A percentile compares a stretch with the other conserved stretches of the same genome.
phyloP scores from a whole-genome alignment of 1,139 yeast species.

The Kluyveromyces sp. region DNA sequence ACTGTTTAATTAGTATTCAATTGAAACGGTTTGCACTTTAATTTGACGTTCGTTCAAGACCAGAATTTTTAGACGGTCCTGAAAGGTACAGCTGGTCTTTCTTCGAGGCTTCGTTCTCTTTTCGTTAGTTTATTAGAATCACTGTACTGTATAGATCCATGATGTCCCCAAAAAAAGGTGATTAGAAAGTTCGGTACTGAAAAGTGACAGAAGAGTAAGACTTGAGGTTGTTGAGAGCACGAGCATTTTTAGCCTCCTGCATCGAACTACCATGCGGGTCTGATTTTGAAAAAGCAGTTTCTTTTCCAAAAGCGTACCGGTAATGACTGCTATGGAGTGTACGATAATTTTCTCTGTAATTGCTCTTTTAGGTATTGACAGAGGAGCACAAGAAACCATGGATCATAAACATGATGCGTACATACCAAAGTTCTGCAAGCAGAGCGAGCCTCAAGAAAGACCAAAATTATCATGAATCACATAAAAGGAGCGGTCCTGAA shows the following conservation, averaged over 20 bases:
- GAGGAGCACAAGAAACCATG: background rate
- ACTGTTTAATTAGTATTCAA: background rate
- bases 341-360: constrained; percentile 1
- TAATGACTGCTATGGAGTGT: background rate
- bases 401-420: background rate
- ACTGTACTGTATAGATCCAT: no score
- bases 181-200: no score
- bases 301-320: background rate
- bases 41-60: background rate
- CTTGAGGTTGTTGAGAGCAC: background rate
- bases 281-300: no score
- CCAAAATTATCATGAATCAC: background rate
- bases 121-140: no score
- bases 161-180: no score
- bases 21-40: background rate
- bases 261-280: no score
- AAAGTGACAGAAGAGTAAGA: background rate
- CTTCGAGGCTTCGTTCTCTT: no score
- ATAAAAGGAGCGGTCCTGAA: background rate
- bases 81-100: no score
- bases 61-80: no score
- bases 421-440: no score
- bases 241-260: background rate
- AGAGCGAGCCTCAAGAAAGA: no score
- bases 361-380: constrained; percentile 4